A percentile compares a stretch with the other conserved stretches of the same genome.
phyloP scores from a whole-genome alignment of 257 asterid genomes.

The Lavandula angustifolia region DNA sequence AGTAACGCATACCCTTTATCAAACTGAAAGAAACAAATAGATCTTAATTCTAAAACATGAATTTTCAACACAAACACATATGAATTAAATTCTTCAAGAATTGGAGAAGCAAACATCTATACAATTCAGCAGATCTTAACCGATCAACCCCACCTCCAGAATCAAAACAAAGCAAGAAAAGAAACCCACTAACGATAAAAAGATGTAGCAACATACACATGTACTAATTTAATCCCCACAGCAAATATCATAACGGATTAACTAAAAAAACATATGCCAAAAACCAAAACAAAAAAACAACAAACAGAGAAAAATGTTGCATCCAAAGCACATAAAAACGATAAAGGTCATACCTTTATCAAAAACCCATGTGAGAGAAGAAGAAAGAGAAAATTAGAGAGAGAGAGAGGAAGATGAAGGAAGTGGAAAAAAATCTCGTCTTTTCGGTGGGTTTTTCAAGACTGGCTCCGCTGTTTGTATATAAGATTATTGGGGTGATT shows the following conservation, averaged over 20 bases:
- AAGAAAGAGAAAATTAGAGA: constrained; percentile 20
- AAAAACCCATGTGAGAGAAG: constrained; percentile 38
- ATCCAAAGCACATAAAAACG: constrained; percentile 25
- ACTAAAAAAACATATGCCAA: constrained; percentile 2
- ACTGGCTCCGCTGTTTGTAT: constrained; percentile 38
- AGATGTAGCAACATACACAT: neutral
- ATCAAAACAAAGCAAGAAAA: constrained; percentile 22
- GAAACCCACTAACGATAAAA: constrained; percentile 29
- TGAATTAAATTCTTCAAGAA: constrained; percentile 13
- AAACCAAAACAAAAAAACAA: constrained; percentile 27
- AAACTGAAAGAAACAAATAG: constrained; percentile 28
- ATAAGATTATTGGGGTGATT: constrained; percentile 31
- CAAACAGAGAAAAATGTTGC: constrained; percentile 13
- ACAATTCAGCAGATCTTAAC: constrained; percentile 19
- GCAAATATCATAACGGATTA: constrained; percentile 4
- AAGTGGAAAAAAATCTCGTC: constrained; percentile 37
- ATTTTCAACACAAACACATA: neutral
- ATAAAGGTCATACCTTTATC: constrained; percentile 42
- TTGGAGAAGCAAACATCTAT: neutral
- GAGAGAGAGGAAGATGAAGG: constrained; percentile 23
- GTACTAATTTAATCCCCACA: constrained; percentile 3
- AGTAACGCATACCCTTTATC: constrained; percentile 1
- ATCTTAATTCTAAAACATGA: constrained; percentile 32
- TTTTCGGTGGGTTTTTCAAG: constrained; percentile 49
- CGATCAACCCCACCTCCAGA: constrained; percentile 22